These are phyloP conservation scores for Plasmodium vinckei DNA, from an alignment of 169 alveolate species.

Conservation along the genomic window DNA sequence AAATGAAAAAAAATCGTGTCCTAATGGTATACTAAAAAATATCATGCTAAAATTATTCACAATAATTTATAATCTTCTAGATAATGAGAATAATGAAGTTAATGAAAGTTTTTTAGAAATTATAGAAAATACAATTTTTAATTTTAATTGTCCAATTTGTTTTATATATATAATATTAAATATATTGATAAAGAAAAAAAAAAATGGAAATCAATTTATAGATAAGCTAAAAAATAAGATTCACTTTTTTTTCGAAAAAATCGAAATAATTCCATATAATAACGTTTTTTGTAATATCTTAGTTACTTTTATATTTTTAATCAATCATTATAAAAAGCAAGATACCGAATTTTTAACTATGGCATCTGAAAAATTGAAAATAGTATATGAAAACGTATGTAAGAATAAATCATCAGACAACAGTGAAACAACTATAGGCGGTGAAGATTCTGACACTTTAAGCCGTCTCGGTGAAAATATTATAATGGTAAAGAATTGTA, in stretches of 20 bases:
- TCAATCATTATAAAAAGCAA: constrained; percentile 27
- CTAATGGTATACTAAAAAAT: constrained; percentile 45
- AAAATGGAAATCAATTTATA: constrained; percentile 44
- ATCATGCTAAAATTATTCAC: constrained; percentile 59
- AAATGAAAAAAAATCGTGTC: constrained; percentile 11
- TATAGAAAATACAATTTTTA: constrained; percentile 34
- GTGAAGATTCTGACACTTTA: not conserved
- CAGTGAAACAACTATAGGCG: not conserved
- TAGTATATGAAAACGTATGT: constrained; percentile 3
- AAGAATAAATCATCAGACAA: not conserved
- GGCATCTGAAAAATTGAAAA: constrained; percentile 20
- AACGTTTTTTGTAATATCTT: constrained; percentile 46
- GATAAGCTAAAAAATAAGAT: constrained; percentile 49
- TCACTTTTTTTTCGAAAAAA: constrained; percentile 23
- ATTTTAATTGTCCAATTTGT: constrained; percentile 58
- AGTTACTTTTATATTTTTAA: constrained; percentile 49
- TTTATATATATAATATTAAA: constrained; percentile 50
- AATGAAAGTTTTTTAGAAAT: constrained; percentile 29
- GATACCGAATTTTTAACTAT: constrained; percentile 25
- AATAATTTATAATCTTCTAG: constrained; percentile 40
- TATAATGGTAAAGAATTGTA: constrained; percentile 51
- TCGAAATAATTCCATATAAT: constrained; percentile 29
- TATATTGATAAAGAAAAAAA: constrained; percentile 49
- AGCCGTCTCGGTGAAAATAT: not conserved
- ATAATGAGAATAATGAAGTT: constrained; percentile 25